phyloP scores from a whole-genome alignment of 768 basidiomycete genomes.

The Termitomyces bulborhizus region DNA sequence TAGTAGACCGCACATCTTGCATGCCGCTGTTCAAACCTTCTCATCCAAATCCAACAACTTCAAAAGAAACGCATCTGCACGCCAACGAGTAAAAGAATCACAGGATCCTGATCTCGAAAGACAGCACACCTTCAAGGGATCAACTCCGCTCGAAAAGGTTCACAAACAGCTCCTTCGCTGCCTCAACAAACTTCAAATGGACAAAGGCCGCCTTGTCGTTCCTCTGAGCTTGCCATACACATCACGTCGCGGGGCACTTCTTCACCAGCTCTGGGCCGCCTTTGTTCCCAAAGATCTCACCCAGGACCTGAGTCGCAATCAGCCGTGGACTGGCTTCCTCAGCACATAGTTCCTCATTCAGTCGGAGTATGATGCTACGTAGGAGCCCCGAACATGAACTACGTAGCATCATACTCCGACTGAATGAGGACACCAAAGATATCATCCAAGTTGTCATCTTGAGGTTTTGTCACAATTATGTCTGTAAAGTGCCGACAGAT shows the following conservation, averaged over 20 bases:
- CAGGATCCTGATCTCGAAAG: neutral
- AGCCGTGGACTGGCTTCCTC: conserved; percentile 66
- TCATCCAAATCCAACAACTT: conserved; percentile 90
- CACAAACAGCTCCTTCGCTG: conserved; percentile 50
- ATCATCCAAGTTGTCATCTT: conserved; percentile 60
- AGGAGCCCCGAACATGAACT: conserved; percentile 75
- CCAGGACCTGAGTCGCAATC: conserved; percentile 82
- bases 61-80: conserved; percentile 45
- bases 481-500: conserved; percentile 93
- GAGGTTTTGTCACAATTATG: conserved; percentile 60
- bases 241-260: conserved; percentile 84
- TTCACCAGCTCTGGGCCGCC: conserved; percentile 65
- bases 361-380: conserved; percentile 86
- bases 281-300: conserved; percentile 85
- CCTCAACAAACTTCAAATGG: conserved; percentile 75
- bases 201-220: conserved; percentile 71
- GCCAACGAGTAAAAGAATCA: neutral
- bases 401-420: too few relatives aligned
- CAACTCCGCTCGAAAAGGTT: conserved; percentile 63
- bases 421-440: too few relatives aligned
- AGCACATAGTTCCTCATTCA: conserved; percentile 86
- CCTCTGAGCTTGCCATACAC: conserved; percentile 71
- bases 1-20: conserved; percentile 72
- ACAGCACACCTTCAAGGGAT: conserved; percentile 61
- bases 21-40: conserved; percentile 79